Evolutionary conservation across 2,329 filamentous ascomycete species (phyloP).

Genomic region (Neospermospora avenae): DNA sequence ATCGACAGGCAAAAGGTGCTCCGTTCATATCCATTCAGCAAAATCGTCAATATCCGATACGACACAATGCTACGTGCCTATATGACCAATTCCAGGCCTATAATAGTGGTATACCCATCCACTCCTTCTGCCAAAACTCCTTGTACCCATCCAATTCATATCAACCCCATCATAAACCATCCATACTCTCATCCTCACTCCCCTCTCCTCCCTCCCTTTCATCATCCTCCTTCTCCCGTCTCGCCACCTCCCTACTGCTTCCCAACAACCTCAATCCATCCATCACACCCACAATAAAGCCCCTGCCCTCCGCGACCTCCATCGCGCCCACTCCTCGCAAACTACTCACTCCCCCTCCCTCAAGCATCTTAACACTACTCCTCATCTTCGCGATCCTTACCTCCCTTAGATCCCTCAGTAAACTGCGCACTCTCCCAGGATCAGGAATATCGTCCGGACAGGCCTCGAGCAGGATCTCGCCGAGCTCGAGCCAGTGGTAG

Average conservation of each 20-base stretch:
- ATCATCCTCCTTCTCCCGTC: conserved; percentile 70
- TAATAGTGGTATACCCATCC: no score
- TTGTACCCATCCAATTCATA: no score
- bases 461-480: conserved; percentile 80
- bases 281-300: conserved; percentile 80
- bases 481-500: conserved; percentile 51
- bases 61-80: no score
- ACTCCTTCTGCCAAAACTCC: no score
- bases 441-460: conserved; percentile 79
- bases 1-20: no score
- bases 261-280: conserved; percentile 85
- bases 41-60: no score
- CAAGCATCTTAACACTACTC: conserved; percentile 67
- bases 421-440: conserved; percentile 67
- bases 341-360: conserved; percentile 70
- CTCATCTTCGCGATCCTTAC: conserved; percentile 87
- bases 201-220: conserved; percentile 53
- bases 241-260: conserved; percentile 71
- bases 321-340: conserved; percentile 80
- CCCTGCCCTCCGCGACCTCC: conserved; percentile 84
- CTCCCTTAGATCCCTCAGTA: conserved; percentile 80
- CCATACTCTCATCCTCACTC: conserved; percentile 58
- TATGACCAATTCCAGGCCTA: no score
- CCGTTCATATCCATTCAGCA: no score
- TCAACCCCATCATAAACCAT: no score